Base-by-base conservation (phyloP, 257 asterid genomes). In the Oldenlandia corymbosa region DNA sequence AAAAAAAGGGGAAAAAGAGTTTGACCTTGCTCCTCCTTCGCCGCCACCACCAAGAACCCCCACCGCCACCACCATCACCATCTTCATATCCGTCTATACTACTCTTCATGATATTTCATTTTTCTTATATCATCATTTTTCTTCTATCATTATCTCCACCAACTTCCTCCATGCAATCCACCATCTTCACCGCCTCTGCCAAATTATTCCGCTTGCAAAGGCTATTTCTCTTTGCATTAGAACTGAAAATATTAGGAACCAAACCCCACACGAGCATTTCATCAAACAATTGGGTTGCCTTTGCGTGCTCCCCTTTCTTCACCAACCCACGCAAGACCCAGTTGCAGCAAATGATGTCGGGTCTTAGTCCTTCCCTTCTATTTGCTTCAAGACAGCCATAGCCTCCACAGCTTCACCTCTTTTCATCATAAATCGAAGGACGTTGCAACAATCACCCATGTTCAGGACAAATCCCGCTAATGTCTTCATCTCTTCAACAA, bases 231-330 rank as follows among this genome's bases (percentile, higher is more conserved):
- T 78, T 81, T 65, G 73, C 74, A 71, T 79, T 90, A 78, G 79
- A 90, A 10, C 93, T 90, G 57, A 42, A 50, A 46, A 80, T 62
- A 71, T 85, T 78, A 21, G 96, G 96, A 61, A 66, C 76, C 70
- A 84, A 73, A 8, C 95, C 95, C 45, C 65, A 58, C 34, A 85
- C 88, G 68, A 90, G 88, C 88, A 90, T 65, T 79, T 90, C 87
- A 73, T 90, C 97, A 23, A 90, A 88, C 95, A 87, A 61, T 36
- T 83, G 70, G 48, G 84, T 91, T 5, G 84, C 95, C 30, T 45
- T 65, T 46, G 1, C 37, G 34, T 68, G 88, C 49, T 79, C 80
- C 60, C 69, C 68, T 51, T 79, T 76, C 27, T 6, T 23, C n/a
- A 83, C 31, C 61, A 90, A 48, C 13, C 79, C 82, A 28, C 79